Base-by-base conservation (phyloP, 768 basidiomycete genomes). In the Pisolithus orientalis region DNA sequence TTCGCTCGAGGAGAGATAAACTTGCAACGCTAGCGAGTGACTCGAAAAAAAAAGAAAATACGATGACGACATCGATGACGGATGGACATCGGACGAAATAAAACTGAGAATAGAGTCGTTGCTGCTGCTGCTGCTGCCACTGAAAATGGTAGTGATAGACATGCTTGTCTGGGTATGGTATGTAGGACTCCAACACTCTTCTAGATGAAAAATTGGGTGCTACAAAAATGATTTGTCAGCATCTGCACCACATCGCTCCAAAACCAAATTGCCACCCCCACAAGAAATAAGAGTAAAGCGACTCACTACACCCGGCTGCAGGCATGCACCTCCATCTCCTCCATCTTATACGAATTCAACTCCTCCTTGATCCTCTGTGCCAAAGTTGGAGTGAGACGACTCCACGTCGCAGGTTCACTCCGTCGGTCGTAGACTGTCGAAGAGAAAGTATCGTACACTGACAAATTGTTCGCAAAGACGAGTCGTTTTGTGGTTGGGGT, bases 251-350 rank as follows among this genome's bases (percentile, higher is more conserved):
- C 25, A 31, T 5, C 13, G 14, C 27, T 6, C 44, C 27, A 13
- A 25, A 14, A 57, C 34, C 58, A 47, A 51, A 48, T 49, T 44
- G 59, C 44, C 48, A 8, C 14, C 21, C 6, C n/a, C 32, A 50
- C 27, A 14, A 21, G n/a, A 27, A 24, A 60, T 44, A 40, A 49
- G 39, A 47, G 46, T 16, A 53, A 43, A 48, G 50, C 46, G 39
- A 82, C 90, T 59, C 67, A 93, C 90, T 96, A 86, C 61, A 90
- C 83, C 69, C 91, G 84, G 70, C 91, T 94, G 47, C 87, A 76
- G 60, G 90, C 89, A 70, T 98, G 95, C 56, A 99, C 94, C 67
- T 94, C 92, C 95, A 99, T 98, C 74, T 97, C 94, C 71, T 95
- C 94, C 89, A 97, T 91, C 78, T 98, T 98, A 73, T 90, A 98